Conservation (phyloP, 2,329 filamentous ascomycete genomes). For the Hymenoscyphus fraxineus region DNA sequence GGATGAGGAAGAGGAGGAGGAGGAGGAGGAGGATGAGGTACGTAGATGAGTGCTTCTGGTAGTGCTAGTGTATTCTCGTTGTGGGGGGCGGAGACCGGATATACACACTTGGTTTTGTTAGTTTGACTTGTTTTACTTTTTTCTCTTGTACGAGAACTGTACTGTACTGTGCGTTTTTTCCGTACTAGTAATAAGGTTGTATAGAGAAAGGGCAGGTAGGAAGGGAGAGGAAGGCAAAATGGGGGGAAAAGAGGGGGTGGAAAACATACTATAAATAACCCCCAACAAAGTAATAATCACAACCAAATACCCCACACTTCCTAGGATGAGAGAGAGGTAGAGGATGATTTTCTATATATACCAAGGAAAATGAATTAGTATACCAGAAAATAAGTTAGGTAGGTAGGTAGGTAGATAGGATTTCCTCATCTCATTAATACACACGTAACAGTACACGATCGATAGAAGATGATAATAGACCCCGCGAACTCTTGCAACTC, state of each 20-base stretch:
- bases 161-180: too few relatives aligned
- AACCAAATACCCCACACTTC: neutral
- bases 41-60: neutral
- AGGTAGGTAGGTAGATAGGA: too few relatives aligned
- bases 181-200: too few relatives aligned
- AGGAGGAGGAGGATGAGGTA: neutral
- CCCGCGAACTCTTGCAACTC: too few relatives aligned
- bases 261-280: neutral
- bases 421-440: neutral
- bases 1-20: neutral
- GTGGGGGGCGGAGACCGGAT: neutral
- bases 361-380: too few relatives aligned
- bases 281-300: neutral
- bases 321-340: neutral
- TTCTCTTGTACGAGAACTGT: too few relatives aligned
- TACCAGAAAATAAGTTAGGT: too few relatives aligned
- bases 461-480: too few relatives aligned
- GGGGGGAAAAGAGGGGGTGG: neutral
- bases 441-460: neutral
- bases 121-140: neutral
- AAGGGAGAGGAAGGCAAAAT: too few relatives aligned
- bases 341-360: neutral
- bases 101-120: neutral
- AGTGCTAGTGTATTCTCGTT: neutral
- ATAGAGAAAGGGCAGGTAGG: too few relatives aligned